phyloP scores from a whole-genome alignment of 164 flowering plant species.

The Berberis thunbergii region DNA sequence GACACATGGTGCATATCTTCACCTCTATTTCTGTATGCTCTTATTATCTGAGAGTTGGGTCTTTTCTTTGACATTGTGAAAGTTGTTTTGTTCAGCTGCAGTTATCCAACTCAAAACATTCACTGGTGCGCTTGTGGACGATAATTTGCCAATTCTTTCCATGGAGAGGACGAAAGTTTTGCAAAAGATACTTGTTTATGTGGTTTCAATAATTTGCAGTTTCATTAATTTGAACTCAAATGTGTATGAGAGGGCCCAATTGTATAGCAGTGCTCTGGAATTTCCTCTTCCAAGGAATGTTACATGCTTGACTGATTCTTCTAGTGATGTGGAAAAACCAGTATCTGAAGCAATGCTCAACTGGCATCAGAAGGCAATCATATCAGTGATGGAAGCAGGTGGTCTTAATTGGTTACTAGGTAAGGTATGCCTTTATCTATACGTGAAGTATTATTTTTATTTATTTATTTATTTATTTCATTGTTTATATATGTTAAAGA shows the following conservation, averaged over 20 bases:
- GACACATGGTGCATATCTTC: not conserved
- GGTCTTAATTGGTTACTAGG: conserved; percentile 99
- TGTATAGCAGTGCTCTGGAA: conserved; percentile 19
- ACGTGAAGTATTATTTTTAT: not conserved
- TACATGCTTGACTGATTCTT: conserved; percentile 21
- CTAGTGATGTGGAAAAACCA: conserved; percentile 18
- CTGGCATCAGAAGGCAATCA: conserved; percentile 81
- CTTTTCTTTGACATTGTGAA: conserved; percentile 5
- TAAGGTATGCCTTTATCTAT: conserved; percentile 62
- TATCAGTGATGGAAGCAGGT: conserved; percentile 97
- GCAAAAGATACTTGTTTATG: conserved; percentile 62
- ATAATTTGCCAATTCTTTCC: conserved; percentile 28
- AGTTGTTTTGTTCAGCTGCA: conserved; percentile 50
- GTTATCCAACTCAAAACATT: conserved; percentile 81
- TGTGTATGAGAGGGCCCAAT: conserved; percentile 26
- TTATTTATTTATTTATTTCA: no score
- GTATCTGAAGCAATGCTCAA: conserved; percentile 34
- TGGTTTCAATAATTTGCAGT: conserved; percentile 55
- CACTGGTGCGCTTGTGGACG: conserved; percentile 57
- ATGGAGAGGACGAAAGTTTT: conserved; percentile 45
- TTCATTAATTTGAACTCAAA: conserved; percentile 51
- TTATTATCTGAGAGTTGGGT: not conserved
- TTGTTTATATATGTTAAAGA: no score
- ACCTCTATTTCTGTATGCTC: not conserved
- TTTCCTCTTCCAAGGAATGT: conserved; percentile 16